These are phyloP conservation scores for Pisolithus microcarpus DNA, from an alignment of 768 basidiomycete genomes.

Conservation along the genomic window DNA sequence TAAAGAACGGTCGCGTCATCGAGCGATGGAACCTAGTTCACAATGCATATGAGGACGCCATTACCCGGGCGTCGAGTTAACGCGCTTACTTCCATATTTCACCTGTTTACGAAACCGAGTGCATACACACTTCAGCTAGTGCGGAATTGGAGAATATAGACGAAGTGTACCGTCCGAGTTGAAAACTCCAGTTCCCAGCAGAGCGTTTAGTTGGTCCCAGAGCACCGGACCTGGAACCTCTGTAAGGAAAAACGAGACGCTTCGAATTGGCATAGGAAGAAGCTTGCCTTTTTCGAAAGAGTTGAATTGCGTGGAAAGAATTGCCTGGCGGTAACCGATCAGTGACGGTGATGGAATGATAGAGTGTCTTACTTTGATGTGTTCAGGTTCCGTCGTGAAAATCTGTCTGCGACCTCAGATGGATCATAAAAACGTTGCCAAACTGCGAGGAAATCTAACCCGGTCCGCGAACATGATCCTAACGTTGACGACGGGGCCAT, in stretches of 20 bases:
- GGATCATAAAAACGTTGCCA: background rate
- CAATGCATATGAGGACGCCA: background rate
- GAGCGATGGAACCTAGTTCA: slow-evolving; percentile 45
- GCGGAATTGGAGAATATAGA: background rate
- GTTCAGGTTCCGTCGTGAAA: slow-evolving; percentile 42
- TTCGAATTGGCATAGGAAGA: slow-evolving; percentile 3
- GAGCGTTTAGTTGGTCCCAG: slow-evolving; percentile 9
- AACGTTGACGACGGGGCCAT: slow-evolving; percentile 29
- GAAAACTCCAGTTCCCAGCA: slow-evolving; percentile 28
- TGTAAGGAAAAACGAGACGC: slow-evolving; percentile 4
- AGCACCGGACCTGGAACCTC: background rate
- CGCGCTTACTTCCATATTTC: slow-evolving; percentile 30
- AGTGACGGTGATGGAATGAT: background rate
- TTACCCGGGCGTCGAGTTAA: slow-evolving; percentile 26
- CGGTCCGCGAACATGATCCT: slow-evolving; percentile 32
- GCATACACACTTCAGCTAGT: background rate
- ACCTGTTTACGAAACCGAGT: slow-evolving; percentile 20
- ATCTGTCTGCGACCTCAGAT: slow-evolving; percentile 25
- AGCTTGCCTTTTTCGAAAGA: slow-evolving; percentile 35
- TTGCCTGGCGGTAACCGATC: slow-evolving; percentile 21
- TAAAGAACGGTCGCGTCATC: slow-evolving; percentile 59
- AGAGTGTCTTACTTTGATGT: slow-evolving; percentile 32
- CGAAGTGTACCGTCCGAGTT: slow-evolving; percentile 36
- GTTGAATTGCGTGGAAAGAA: slow-evolving; percentile 40
- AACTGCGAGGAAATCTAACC: slow-evolving; percentile 19